Evolutionary conservation across 1,284 basidiomycete genomes (phyloP), one percentile per base, ranked within the genome.

Genomic region (Pseudozyma pruni): DNA sequence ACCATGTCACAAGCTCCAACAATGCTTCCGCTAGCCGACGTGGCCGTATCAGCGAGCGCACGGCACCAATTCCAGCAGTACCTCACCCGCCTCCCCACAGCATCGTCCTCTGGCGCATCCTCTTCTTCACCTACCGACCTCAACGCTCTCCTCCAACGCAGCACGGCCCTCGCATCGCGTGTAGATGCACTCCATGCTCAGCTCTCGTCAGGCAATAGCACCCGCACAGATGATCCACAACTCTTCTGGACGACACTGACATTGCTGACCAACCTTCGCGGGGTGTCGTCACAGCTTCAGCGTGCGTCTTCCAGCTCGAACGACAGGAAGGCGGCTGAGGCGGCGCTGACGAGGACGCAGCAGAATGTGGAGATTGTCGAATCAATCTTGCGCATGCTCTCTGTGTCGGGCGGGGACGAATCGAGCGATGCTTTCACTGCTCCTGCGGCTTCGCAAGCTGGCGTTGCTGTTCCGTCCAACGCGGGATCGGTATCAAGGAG

Each of bases 191-290:
- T 66, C 0, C 62, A 66, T 19, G 27, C 47, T 0, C 40, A 38
- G 5, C 10, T 55, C 3, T 50, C 51, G 0, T 29, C 27, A 6
- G 27, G 11, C 27, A 19, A 47, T 31, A 17, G 34, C 16, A 16
- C 10, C 7, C 9, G 16, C 37, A 17, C 32, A 1, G 56, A 59
- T 16, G 52, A 66, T 42, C 51, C 56, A 10, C 51, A 51, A 17
- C 62, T 66, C n/a, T 66, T 66, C 52, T 66, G 62, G 62, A 34
- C 51, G 8, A 66, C 62, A 0, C 14, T 59, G 23, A 55, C 62
- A 27, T 39, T 66, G 13, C 48, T 55, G 17, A 48, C 51, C 22
- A 59, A 66, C 17, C 55, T 66, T n/a, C 56, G 62, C 3, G 32
- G 51, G 17, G 48, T 56, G 11, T 55, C 47, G 10, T 11, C 47